Evolutionary conservation across 2,329 filamentous ascomycete genomes (phyloP).

Genomic region (Epichloe aotearoae): DNA sequence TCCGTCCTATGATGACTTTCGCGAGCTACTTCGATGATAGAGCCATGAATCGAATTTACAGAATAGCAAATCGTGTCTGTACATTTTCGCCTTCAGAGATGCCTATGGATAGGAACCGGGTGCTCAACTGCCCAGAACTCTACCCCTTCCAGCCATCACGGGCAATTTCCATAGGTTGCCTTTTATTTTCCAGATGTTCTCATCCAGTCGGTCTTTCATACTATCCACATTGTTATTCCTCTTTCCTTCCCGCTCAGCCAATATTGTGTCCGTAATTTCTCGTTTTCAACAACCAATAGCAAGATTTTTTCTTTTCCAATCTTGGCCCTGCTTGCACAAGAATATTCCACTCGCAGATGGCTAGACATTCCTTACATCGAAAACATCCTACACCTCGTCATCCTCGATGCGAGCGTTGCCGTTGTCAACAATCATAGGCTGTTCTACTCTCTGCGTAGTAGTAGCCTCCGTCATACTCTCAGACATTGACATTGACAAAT

Average conservation of each 20-base stretch:
- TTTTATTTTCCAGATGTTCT: too few relatives aligned
- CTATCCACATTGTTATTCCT: not conserved
- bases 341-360: not conserved
- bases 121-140: too few relatives aligned
- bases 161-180: too few relatives aligned
- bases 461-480: constrained; percentile 10
- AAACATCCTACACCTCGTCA: not conserved
- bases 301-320: not conserved
- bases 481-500: constrained; percentile 2
- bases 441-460: constrained; percentile 6
- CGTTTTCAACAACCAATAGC: not conserved
- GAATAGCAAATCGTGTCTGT: too few relatives aligned
- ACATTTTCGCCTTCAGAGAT: too few relatives aligned
- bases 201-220: too few relatives aligned
- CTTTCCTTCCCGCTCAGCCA: not conserved
- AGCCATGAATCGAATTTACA: too few relatives aligned
- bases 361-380: too few relatives aligned
- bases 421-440: not conserved
- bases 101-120: too few relatives aligned
- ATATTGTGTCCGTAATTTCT: not conserved
- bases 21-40: too few relatives aligned
- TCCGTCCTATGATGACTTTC: too few relatives aligned
- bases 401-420: not conserved
- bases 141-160: too few relatives aligned
- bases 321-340: not conserved